These are phyloP conservation scores for Cyamopsis tetragonoloba DNA, from an alignment of 306 rosid genomes.

Conservation along the genomic window DNA sequence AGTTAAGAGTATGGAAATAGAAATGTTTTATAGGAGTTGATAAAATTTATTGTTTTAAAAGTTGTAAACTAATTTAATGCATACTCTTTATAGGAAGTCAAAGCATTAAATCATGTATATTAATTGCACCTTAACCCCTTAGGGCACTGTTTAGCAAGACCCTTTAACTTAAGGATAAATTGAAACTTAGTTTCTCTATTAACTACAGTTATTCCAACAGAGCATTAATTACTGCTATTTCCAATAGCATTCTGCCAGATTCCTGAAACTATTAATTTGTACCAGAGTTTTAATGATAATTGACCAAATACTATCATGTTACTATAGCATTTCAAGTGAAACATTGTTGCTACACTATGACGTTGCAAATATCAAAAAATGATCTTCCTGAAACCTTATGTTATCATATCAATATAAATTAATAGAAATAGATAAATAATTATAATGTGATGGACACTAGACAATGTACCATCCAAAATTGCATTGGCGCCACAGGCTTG, in stretches of 20 bases:
- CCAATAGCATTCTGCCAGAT: slow-evolving; percentile 1
- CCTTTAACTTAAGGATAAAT: too few relatives aligned
- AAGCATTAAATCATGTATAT: too few relatives aligned
- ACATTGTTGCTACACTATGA: not conserved
- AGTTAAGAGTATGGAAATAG: too few relatives aligned
- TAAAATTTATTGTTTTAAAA: too few relatives aligned
- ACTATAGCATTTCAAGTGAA: not conserved
- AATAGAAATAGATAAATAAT: not conserved
- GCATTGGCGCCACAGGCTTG: slow-evolving; percentile 98
- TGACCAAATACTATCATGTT: not conserved
- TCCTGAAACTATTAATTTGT: not conserved
- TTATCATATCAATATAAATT: not conserved
- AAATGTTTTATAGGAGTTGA: too few relatives aligned
- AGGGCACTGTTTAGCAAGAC: too few relatives aligned
- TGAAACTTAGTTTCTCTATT: too few relatives aligned
- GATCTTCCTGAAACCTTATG: not conserved
- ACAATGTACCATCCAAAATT: slow-evolving; percentile 88
- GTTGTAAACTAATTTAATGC: too few relatives aligned
- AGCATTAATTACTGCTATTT: too few relatives aligned
- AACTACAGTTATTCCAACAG: too few relatives aligned
- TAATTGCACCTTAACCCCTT: too few relatives aligned
- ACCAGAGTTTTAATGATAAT: slow-evolving; percentile 4
- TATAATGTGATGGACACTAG: slow-evolving; percentile 12
- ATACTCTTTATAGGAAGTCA: too few relatives aligned
- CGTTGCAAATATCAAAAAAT: not conserved